Evolutionary conservation across 768 basidiomycete genomes (phyloP).

Genomic region (Collybia sordida): DNA sequence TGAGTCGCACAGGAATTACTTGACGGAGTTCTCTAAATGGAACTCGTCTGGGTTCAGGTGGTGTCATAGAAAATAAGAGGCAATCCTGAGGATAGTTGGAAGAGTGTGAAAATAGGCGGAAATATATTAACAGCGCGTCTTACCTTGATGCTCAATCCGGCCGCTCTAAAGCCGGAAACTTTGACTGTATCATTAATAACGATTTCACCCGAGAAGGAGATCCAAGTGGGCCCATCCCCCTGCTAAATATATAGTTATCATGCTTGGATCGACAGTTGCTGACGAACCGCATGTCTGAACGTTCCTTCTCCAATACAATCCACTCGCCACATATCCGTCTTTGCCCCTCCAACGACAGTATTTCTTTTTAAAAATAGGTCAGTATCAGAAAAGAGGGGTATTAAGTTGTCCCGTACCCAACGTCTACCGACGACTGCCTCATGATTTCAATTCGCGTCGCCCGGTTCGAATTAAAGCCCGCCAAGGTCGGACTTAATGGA

Average conservation of each 20-base stretch:
- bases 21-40: conserved; percentile 61
- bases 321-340: conserved; percentile 70
- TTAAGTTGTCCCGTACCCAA: conserved; percentile 35
- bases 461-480: conserved; percentile 28
- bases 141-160: conserved; percentile 66
- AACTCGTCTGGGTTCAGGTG: conserved; percentile 53
- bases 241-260: conserved; percentile 21
- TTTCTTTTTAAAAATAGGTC: conserved; percentile 37
- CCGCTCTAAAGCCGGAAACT: conserved; percentile 63
- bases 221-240: conserved; percentile 66
- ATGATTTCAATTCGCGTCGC: conserved; percentile 59
- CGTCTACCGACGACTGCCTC: conserved; percentile 69
- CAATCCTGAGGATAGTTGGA: conserved; percentile 48
- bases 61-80: conserved; percentile 58
- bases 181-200: conserved; percentile 45
- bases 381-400: background rate
- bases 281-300: conserved; percentile 56
- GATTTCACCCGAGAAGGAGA: conserved; percentile 64
- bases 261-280: background rate
- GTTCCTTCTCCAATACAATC: conserved; percentile 64
- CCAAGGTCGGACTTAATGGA: conserved; percentile 51
- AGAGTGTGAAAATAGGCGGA: background rate
- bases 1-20: conserved; percentile 61
- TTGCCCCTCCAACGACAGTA: conserved; percentile 45
- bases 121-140: conserved; percentile 4